Evolutionary conservation across 768 basidiomycete species (phyloP).

Genomic region (Chalciporus sphaerocephalus): DNA sequence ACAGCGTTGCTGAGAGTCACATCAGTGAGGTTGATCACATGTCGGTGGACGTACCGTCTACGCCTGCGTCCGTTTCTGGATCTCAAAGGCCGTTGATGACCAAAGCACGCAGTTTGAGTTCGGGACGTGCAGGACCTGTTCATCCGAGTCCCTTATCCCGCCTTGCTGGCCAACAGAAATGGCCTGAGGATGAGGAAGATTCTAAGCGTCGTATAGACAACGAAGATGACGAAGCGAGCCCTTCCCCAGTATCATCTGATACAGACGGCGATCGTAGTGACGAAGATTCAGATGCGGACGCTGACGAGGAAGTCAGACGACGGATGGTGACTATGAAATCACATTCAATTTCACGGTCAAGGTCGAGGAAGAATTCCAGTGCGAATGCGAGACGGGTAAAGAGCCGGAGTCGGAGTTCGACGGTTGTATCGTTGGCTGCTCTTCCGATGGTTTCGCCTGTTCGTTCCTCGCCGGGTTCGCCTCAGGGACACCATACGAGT

Average conservation of each 20-base stretch:
- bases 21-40: slow-evolving; percentile 32
- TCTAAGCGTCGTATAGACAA: slow-evolving; percentile 23
- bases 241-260: slow-evolving; percentile 58
- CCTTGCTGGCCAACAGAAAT: slow-evolving; percentile 48
- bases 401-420: slow-evolving; percentile 60
- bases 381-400: slow-evolving; percentile 16
- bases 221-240: slow-evolving; percentile 51
- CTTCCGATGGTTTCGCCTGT: slow-evolving; percentile 23
- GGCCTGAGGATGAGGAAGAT: slow-evolving; percentile 52
- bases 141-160: slow-evolving; percentile 67
- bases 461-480: slow-evolving; percentile 11
- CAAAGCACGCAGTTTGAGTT: slow-evolving; percentile 37
- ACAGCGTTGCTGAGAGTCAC: slow-evolving; percentile 15
- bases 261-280: slow-evolving; percentile 49
- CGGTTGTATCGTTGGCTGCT: slow-evolving; percentile 57
- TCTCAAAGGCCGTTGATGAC: slow-evolving; percentile 20
- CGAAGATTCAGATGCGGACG: slow-evolving; percentile 20
- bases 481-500: slow-evolving; percentile 7
- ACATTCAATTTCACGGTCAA: slow-evolving; percentile 29
- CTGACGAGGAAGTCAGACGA: slow-evolving; percentile 6
- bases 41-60: slow-evolving; percentile 13
- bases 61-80: slow-evolving; percentile 14
- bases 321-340: slow-evolving; percentile 5
- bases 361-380: slow-evolving; percentile 30
- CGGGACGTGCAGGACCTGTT: slow-evolving; percentile 26